Conservation (phyloP, 2,329 filamentous ascomycete genomes). For the Teratosphaeria epicoccoides region DNA sequence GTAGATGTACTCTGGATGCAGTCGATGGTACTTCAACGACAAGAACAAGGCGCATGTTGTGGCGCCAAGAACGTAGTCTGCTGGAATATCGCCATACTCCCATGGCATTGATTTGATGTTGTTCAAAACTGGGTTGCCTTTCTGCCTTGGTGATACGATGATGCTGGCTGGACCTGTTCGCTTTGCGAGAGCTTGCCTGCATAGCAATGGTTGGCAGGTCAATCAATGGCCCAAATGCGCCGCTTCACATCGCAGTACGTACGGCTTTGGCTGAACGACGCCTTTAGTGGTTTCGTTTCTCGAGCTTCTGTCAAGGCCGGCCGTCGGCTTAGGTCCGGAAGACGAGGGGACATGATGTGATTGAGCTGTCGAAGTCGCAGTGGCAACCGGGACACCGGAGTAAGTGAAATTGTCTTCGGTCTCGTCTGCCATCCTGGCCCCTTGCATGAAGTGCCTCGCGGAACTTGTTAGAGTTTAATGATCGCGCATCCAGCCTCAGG, state of each 20-base stretch:
- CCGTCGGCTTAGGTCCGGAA: constrained; percentile 20
- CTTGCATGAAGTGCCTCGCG: too few relatives aligned
- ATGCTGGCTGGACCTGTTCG: constrained; percentile 62
- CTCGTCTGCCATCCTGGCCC: constrained; percentile 15
- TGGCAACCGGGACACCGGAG: background rate
- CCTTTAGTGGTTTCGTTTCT: constrained; percentile 13
- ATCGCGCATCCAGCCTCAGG: too few relatives aligned
- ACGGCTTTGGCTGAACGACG: constrained; percentile 62
- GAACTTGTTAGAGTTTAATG: too few relatives aligned
- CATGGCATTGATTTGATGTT: constrained; percentile 73
- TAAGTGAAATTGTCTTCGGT: constrained; percentile 13
- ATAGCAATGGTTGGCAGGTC: too few relatives aligned
- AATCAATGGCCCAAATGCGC: too few relatives aligned
- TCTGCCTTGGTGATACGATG: constrained; percentile 81
- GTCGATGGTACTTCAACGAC: constrained; percentile 89
- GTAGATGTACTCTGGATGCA: constrained; percentile 97
- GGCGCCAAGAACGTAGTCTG: constrained; percentile 78
- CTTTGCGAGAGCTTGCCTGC: constrained; percentile 69
- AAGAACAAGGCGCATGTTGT: constrained; percentile 90
- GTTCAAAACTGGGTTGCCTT: constrained; percentile 85
- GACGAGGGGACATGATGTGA: background rate
- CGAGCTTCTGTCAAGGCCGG: constrained; percentile 23
- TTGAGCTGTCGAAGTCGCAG: background rate
- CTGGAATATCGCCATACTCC: constrained; percentile 96
- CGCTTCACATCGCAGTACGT: too few relatives aligned